phyloP scores from a whole-genome alignment of 2,329 filamentous ascomycete species.

The Fusarium hainanense region DNA sequence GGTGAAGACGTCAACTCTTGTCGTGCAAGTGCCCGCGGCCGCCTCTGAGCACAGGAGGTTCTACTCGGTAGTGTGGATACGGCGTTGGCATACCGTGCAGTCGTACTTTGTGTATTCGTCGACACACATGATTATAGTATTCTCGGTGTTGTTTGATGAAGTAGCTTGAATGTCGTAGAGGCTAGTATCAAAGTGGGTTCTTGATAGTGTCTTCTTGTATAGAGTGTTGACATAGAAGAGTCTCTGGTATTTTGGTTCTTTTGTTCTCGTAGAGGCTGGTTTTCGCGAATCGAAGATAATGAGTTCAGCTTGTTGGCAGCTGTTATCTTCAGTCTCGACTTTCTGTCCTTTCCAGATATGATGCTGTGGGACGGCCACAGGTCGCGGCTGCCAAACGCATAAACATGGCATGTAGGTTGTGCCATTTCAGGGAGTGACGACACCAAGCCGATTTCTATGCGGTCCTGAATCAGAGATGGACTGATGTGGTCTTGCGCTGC shows the following conservation, averaged over 20 bases:
- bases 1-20: not conserved
- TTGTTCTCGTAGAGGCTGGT: not conserved
- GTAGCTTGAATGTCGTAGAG: not conserved
- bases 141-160: not conserved
- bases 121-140: constrained; percentile 16
- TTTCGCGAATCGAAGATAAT: not conserved
- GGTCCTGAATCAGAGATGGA: not conserved
- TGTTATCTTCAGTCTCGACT: not conserved
- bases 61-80: constrained; percentile 14
- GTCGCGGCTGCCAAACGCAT: not conserved
- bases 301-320: not conserved
- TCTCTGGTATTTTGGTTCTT: not conserved
- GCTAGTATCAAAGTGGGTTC: no score
- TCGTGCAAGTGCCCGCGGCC: constrained; percentile 10
- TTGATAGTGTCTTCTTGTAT: not conserved
- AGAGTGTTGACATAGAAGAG: not conserved
- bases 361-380: constrained; percentile 1
- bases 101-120: constrained; percentile 23
- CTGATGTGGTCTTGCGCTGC: not conserved
- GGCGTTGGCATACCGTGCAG: constrained; percentile 28
- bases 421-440: not conserved
- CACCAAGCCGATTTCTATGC: not conserved
- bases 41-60: constrained; percentile 3
- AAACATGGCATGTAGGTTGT: not conserved
- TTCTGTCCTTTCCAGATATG: not conserved